Percentiles rank a stretch among this genome's conserved stretches.
Evolutionary conservation across 139 green algal genomes (phyloP).

Genomic region (Micractinium conductrix): DNA sequence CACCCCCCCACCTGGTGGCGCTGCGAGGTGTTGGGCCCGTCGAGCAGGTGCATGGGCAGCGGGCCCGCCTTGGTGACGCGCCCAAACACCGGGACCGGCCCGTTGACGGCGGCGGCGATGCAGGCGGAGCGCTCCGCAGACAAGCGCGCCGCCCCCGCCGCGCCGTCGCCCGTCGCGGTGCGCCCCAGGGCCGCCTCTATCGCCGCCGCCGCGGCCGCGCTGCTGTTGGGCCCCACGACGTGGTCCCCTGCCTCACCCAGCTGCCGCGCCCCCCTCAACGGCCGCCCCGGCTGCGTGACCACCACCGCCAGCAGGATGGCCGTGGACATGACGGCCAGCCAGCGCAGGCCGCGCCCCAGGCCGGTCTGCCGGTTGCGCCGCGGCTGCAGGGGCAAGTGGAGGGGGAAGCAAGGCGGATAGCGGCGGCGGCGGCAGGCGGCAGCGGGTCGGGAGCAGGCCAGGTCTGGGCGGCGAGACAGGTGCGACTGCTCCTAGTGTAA

Average conservation of each 20-base stretch:
- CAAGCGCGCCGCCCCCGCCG: background rate
- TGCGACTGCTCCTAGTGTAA: no score
- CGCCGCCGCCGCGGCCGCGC: no score
- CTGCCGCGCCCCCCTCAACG: background rate
- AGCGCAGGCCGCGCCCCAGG: no score
- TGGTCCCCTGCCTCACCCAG: no score
- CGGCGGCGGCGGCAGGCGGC: no score
- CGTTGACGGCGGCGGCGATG: background rate
- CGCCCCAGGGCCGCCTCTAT: background rate
- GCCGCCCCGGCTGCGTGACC: slow-evolving; percentile 1
- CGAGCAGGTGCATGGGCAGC: slow-evolving; percentile 23
- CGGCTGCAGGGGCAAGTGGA: no score
- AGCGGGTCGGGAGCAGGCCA: no score
- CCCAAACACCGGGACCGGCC: background rate
- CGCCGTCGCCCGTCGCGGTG: background rate
- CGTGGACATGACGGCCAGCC: slow-evolving; percentile 3
- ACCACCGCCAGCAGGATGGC: slow-evolving; percentile 2
- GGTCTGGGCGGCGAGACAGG: no score
- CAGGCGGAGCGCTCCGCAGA: background rate
- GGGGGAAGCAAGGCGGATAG: no score
- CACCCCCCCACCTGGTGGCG: no score
- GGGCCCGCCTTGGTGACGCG: background rate
- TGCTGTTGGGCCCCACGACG: no score
- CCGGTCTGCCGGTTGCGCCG: no score
- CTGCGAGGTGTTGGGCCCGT: slow-evolving; percentile 6